Conservation (phyloP, 2,329 filamentous ascomycete genomes). For the Paracamarosporium sp. region DNA sequence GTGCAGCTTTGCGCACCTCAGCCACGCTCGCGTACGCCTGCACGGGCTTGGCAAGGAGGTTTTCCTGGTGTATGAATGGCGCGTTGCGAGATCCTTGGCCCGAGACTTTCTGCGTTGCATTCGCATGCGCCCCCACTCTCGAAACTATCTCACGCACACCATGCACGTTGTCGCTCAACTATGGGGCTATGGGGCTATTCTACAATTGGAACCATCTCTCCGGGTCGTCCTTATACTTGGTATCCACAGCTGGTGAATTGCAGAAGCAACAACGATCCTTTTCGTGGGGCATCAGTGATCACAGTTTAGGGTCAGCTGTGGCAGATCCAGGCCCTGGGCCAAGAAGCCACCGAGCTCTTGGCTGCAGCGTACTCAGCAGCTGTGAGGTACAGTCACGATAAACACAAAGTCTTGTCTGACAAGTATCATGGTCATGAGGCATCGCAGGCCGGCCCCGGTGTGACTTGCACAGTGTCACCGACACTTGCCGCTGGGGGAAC, state of each 20-base stretch:
- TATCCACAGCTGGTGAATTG: background rate
- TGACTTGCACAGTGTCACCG: conserved; percentile 1
- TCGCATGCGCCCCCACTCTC: conserved; percentile 6
- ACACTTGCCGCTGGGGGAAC: conserved; percentile 1
- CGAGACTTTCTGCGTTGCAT: background rate
- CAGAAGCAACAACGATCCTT: background rate
- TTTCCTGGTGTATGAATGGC: too few relatives aligned
- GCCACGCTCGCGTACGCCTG: too few relatives aligned
- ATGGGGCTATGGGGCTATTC: background rate
- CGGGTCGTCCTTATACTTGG: background rate
- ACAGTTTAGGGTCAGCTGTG: conserved; percentile 27
- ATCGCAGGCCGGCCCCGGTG: conserved; percentile 1
- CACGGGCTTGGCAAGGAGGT: too few relatives aligned
- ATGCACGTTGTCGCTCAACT: background rate
- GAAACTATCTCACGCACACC: background rate
- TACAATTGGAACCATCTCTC: background rate
- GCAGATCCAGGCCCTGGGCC: conserved; percentile 42
- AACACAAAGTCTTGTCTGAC: background rate
- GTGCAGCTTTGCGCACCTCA: too few relatives aligned
- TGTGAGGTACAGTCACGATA: conserved; percentile 4
- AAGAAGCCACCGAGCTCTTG: conserved; percentile 35
- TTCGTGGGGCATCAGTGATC: background rate
- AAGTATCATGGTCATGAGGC: background rate
- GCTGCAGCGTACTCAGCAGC: conserved; percentile 23
- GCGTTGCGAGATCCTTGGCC: background rate